Evolutionary conservation across 2,329 filamentous ascomycete genomes (phyloP).

Genomic region (Tolypocladium inflatum): DNA sequence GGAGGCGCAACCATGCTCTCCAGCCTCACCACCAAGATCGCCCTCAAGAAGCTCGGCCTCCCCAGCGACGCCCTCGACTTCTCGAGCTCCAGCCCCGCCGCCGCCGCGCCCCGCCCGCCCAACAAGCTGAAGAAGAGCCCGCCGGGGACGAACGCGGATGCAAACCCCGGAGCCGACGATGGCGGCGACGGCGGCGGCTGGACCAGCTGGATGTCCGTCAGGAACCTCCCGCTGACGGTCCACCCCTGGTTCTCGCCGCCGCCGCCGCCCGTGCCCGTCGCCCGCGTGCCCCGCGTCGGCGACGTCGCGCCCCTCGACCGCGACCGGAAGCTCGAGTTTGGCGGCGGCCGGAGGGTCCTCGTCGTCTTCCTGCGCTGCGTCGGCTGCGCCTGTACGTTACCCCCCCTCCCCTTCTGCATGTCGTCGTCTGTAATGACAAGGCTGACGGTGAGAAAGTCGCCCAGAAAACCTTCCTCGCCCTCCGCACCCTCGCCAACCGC

Average conservation of each 20-base stretch:
- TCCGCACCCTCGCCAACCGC: conserved; percentile 44
- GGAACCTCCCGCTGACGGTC: conserved; percentile 39
- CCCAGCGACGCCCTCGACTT: conserved; percentile 39
- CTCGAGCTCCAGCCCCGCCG: conserved; percentile 15
- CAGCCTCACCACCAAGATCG: conserved; percentile 46
- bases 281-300: conserved; percentile 35
- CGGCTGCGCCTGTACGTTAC: conserved; percentile 42
- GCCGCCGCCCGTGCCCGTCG: conserved; percentile 38
- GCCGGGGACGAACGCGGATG: conserved; percentile 11
- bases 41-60: conserved; percentile 46
- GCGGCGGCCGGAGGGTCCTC: conserved; percentile 32
- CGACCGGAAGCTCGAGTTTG: conserved; percentile 32
- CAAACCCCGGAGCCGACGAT: conserved; percentile 12
- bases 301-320: conserved; percentile 38
- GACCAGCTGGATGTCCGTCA: conserved; percentile 39
- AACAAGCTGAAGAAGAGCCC: conserved; percentile 21
- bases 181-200: conserved; percentile 21
- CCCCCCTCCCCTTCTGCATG: neutral
- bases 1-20: conserved; percentile 36
- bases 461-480: conserved; percentile 45
- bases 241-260: conserved; percentile 43
- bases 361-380: conserved; percentile 46
- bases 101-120: conserved; percentile 6
- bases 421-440: neutral
- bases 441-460: conserved; percentile 29